Evolutionary conservation across 106 monocot genomes (phyloP).

Genomic region (Amphibolis antarctica): DNA sequence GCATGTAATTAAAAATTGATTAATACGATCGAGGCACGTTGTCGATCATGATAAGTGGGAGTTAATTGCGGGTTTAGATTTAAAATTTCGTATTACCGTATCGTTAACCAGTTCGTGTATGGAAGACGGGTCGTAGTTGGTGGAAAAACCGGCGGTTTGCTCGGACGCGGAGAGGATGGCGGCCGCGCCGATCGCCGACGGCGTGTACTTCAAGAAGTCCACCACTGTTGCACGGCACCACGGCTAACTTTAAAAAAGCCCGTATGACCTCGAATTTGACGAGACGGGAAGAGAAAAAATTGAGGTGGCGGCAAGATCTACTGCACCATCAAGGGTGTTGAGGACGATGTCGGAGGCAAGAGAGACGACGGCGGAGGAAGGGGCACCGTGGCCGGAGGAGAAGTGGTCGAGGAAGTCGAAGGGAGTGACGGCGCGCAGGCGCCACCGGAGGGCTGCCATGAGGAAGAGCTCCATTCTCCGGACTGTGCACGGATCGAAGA

Average conservation of each 20-base stretch:
- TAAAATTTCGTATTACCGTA: constrained; percentile 22
- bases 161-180: constrained; percentile 33
- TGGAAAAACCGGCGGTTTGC: constrained; percentile 17
- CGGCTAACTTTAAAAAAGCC: neutral
- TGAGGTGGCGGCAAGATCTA: too few species aligned
- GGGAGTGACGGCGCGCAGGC: constrained; percentile 58
- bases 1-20: too few species aligned
- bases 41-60: too few species aligned
- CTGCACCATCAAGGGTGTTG: constrained; percentile 45
- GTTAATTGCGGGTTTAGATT: too few species aligned
- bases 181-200: constrained; percentile 49
- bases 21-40: too few species aligned
- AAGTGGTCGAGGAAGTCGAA: constrained; percentile 58
- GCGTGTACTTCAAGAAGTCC: constrained; percentile 41
- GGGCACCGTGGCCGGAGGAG: neutral
- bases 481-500: constrained; percentile 46
- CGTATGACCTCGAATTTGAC: neutral
- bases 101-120: constrained; percentile 15
- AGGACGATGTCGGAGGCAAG: constrained; percentile 40
- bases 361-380: constrained; percentile 11
- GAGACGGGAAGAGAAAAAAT: too few species aligned
- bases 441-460: constrained; percentile 58
- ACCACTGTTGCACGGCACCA: constrained; percentile 27
- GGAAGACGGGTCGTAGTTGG: neutral
- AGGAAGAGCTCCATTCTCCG: constrained; percentile 70